Conservation (phyloP, 2,329 filamentous ascomycete genomes). For the Colletotrichum graminicola region DNA sequence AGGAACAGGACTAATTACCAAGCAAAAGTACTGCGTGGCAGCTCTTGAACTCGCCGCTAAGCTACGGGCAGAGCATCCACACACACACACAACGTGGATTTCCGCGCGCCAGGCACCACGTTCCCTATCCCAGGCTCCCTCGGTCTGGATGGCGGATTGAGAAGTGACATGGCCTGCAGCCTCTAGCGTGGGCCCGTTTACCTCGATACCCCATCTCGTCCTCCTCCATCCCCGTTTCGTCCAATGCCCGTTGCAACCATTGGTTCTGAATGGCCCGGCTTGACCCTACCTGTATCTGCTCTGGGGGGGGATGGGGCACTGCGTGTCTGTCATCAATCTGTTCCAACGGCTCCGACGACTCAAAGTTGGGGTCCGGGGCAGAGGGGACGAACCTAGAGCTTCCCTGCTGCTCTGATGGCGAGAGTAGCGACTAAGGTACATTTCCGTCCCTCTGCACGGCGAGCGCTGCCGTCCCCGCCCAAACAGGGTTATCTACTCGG, state of each 20-base stretch:
- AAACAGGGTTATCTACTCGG: neutral
- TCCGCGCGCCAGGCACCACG: constrained; percentile 12
- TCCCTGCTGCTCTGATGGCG: constrained; percentile 1
- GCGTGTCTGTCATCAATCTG: constrained; percentile 23
- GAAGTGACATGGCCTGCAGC: constrained; percentile 18
- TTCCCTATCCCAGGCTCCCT: constrained; percentile 8
- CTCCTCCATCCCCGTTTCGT: constrained; percentile 35
- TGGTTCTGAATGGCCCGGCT: constrained; percentile 34
- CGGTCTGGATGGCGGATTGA: constrained; percentile 21
- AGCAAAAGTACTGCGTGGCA: neutral
- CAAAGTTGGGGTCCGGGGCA: constrained; percentile 23
- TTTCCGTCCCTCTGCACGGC: neutral
- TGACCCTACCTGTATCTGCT: constrained; percentile 16
- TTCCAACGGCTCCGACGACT: constrained; percentile 22
- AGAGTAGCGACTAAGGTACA: constrained; percentile 3
- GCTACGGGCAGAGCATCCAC: neutral
- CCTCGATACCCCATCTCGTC: constrained; percentile 22
- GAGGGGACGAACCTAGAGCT: constrained; percentile 26
- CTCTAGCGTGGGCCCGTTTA: constrained; percentile 25
- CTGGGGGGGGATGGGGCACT: neutral
- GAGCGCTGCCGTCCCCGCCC: neutral
- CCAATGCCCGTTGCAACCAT: constrained; percentile 35
- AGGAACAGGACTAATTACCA: neutral
- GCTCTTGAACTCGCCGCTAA: neutral
- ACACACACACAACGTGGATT: neutral